These are phyloP conservation scores for Fusarium sacchari DNA, from an alignment of 2,329 filamentous ascomycete species.

Conservation along the genomic window DNA sequence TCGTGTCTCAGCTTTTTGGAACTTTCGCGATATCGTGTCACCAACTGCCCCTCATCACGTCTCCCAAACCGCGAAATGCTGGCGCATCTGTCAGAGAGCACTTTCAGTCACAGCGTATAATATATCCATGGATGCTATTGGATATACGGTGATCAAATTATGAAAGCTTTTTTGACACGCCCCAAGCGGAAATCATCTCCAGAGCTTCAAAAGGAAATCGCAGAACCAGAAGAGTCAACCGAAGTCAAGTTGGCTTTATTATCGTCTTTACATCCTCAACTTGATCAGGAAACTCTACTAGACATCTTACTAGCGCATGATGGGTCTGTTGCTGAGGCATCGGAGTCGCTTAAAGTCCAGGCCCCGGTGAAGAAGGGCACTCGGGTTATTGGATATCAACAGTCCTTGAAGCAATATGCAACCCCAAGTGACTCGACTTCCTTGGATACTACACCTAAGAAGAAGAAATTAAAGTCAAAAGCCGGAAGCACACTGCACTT, in stretches of 20 bases:
- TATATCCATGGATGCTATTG: too few relatives aligned
- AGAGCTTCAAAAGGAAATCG: slow-evolving; percentile 40
- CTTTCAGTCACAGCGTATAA: not conserved
- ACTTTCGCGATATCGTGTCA: slow-evolving; percentile 4
- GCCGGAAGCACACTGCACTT: slow-evolving; percentile 87
- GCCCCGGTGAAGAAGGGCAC: slow-evolving; percentile 48
- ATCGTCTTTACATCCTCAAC: slow-evolving; percentile 75
- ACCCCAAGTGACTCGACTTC: slow-evolving; percentile 20
- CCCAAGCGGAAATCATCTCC: slow-evolving; percentile 60
- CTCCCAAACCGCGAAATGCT: not conserved
- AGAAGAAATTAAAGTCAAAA: slow-evolving; percentile 69
- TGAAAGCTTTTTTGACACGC: slow-evolving; percentile 68
- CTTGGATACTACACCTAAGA: slow-evolving; percentile 41
- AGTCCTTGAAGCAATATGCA: slow-evolving; percentile 68
- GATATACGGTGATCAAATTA: slow-evolving; percentile 43
- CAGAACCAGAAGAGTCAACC: slow-evolving; percentile 77
- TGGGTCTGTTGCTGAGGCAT: slow-evolving; percentile 77
- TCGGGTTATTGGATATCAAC: slow-evolving; percentile 65
- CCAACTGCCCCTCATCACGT: not conserved
- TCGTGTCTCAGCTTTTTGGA: slow-evolving; percentile 28
- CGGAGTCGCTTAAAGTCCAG: slow-evolving; percentile 60
- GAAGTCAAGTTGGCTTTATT: slow-evolving; percentile 90
- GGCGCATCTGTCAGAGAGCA: not conserved
- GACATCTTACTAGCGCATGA: slow-evolving; percentile 82
- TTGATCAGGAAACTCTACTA: slow-evolving; percentile 74